These are phyloP conservation scores for Diaporthe helianthi DNA, from an alignment of 2,329 filamentous ascomycete species.

Conservation along the genomic window DNA sequence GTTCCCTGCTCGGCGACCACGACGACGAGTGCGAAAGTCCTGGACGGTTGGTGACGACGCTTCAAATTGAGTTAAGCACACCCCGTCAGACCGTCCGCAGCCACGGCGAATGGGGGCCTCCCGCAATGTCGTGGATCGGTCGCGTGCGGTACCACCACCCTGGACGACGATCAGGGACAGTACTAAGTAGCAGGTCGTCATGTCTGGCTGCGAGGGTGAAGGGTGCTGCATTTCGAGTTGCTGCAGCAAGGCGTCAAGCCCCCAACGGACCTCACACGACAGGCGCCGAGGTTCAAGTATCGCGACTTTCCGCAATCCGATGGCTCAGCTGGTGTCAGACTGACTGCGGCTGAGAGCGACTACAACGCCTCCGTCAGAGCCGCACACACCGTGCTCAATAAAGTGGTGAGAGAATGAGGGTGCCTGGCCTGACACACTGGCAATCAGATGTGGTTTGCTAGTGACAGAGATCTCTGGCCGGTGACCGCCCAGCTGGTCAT, in stretches of 20 bases:
- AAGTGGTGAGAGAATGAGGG: not conserved
- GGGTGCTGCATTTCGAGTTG: slow-evolving; percentile 5
- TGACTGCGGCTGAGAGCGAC: slow-evolving; percentile 12
- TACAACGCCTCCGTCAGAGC: slow-evolving; percentile 13
- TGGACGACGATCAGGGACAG: not conserved
- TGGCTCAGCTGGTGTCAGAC: slow-evolving; percentile 20
- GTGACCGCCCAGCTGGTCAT: slow-evolving; percentile 14
- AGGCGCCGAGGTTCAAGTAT: slow-evolving; percentile 1
- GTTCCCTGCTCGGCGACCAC: not conserved
- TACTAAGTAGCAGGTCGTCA: not conserved
- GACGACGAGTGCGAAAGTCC: not conserved
- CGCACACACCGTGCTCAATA: not conserved
- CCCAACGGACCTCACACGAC: not conserved
- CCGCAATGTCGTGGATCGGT: not conserved
- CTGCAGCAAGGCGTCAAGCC: not conserved
- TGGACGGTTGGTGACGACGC: slow-evolving; percentile 4
- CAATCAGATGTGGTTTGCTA: not conserved
- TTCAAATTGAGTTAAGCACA: not conserved
- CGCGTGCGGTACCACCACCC: not conserved
- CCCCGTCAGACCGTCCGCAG: slow-evolving; percentile 1
- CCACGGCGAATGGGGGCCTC: not conserved
- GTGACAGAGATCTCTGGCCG: not conserved
- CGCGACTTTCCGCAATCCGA: not conserved
- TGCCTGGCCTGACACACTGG: slow-evolving; percentile 8
- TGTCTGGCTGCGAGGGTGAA: not conserved